Evolutionary conservation across 2,329 filamentous ascomycete genomes (phyloP).

Genomic region (Fusarium hainanense): DNA sequence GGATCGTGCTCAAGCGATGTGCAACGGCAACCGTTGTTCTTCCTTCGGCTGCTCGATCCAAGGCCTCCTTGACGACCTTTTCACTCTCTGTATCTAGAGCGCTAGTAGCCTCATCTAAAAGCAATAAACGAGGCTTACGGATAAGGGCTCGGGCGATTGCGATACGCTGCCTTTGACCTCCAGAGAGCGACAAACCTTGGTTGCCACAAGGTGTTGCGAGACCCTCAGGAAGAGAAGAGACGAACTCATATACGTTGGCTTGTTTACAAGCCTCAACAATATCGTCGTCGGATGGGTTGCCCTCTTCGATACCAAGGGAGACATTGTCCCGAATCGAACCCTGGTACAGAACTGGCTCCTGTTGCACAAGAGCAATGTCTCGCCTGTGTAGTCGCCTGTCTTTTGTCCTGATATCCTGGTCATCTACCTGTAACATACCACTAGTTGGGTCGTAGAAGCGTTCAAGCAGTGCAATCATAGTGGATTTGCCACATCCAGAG

Average conservation of each 20-base stretch:
- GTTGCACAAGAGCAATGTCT: slow-evolving; percentile 55
- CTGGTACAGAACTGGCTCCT: slow-evolving; percentile 57
- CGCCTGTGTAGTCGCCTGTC: slow-evolving; percentile 50
- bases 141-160: slow-evolving; percentile 79
- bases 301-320: slow-evolving; percentile 56
- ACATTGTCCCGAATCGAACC: slow-evolving; percentile 68
- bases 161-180: slow-evolving; percentile 78
- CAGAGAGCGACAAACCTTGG: slow-evolving; percentile 75
- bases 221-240: slow-evolving; percentile 66
- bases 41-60: slow-evolving; percentile 59
- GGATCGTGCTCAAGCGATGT: slow-evolving; percentile 66
- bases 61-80: slow-evolving; percentile 70
- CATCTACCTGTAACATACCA: slow-evolving; percentile 48
- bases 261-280: slow-evolving; percentile 63
- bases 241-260: slow-evolving; percentile 67
- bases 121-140: slow-evolving; percentile 71
- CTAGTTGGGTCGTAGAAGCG: slow-evolving; percentile 56
- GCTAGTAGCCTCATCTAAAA: slow-evolving; percentile 78
- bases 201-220: slow-evolving; percentile 73
- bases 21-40: slow-evolving; percentile 72
- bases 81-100: slow-evolving; percentile 74
- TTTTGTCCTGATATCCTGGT: slow-evolving; percentile 45
- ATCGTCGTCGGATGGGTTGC: slow-evolving; percentile 49
- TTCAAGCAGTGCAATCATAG: slow-evolving; percentile 64
- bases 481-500: slow-evolving; percentile 70